Evolutionary conservation across 2,329 filamentous ascomycete genomes (phyloP), one percentile per base, ranked within the genome.

Genomic region (Pseudogymnoascus pannorum): DNA sequence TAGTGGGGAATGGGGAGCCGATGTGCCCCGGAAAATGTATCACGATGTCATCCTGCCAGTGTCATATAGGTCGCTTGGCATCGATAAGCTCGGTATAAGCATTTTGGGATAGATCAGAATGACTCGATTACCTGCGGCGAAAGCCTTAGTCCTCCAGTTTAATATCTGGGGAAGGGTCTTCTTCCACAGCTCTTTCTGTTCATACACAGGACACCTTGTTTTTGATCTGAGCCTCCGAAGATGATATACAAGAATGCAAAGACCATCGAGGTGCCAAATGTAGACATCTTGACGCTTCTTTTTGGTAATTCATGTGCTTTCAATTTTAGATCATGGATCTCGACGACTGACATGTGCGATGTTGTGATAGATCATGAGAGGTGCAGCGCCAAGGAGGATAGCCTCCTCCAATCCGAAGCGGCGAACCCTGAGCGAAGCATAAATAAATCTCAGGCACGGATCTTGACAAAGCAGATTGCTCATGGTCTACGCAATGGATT

Each of bases 391-490:
- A 67, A 76, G 20, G 78, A 82, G 51, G 75, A 83, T 59, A 81
- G 79, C 0, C 67, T 80, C 2, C 72, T 87, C 3, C 83, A 87
- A 68, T 75, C 78, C 44, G 83, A 85, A 65, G 84, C 85, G 0
- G 76, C 77, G 5, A 75, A 86, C 58, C 81, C 84, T 0, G 73
- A 73, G n/a, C 76, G 79, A 59, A 68, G 70, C 60, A 72, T 87
- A 61, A 87, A 79, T 54, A 85, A 82, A 68, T 72, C 76, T 0
- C 74, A 77, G 29, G 75, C 80, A 2, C 78, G 79, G 4, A 67
- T 69, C 8, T 73, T 83, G 9, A 78, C 80, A 8, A 77, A 81
- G 64, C 76, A 78, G 2, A 77, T 83, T 16, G 84, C 83, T 4
- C 74, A 83, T 65, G 79, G 82, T 14, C 75, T 88, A 1, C 79